Evolutionary conservation across 2,329 filamentous ascomycete species (phyloP), one percentile per base, ranked within the genome.

Genomic region (Tolypocladium album): DNA sequence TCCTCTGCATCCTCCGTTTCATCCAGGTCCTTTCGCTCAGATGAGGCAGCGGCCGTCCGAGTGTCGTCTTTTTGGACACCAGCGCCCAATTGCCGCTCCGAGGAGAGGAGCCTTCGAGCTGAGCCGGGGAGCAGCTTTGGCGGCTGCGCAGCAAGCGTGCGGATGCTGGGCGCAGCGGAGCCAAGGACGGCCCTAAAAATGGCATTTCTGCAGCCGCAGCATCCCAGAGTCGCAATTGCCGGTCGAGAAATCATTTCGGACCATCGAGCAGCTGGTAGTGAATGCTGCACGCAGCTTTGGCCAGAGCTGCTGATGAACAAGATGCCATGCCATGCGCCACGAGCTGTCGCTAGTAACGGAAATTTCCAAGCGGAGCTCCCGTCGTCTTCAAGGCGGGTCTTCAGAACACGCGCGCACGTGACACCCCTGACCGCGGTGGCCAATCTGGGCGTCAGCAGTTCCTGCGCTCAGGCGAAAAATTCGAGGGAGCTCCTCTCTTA

Each of bases 1-100:
- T 70, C 59, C 4, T 73, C 67, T 9, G 85, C 67, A 12, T 69
- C 53, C 1, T 73, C 67, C 7, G 72, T 65, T 6, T 70, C 59
- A 2, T 55, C 13, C 27, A 34, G 11, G 15, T 64, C 61, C 15
- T 61, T 60, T 8, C 56, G 39, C 20, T 63, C 47, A 22, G 66
- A 61, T 22, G 56, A 39, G 1, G 57, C 58, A 36, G 69, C 70
- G 22, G 66, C 62, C 39, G 40, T 50, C 39, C 52, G 58, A 3
- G 63, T 22, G 8, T 64, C 59, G 57, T 59, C 59, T 63, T 15
- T 59, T 58, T 12, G n/a, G 31, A n/a, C 20, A 15, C 50, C 20
- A 11, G 20, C 20, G 31, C 22, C 31, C 20, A 55, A 22, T 9
- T 55, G 50, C 31, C 50, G 31, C 50, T 55, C 31, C 15, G 66